Evolutionary conservation across 805 yeast genomes (phyloP).

Genomic region (Komagataella pastoris): DNA sequence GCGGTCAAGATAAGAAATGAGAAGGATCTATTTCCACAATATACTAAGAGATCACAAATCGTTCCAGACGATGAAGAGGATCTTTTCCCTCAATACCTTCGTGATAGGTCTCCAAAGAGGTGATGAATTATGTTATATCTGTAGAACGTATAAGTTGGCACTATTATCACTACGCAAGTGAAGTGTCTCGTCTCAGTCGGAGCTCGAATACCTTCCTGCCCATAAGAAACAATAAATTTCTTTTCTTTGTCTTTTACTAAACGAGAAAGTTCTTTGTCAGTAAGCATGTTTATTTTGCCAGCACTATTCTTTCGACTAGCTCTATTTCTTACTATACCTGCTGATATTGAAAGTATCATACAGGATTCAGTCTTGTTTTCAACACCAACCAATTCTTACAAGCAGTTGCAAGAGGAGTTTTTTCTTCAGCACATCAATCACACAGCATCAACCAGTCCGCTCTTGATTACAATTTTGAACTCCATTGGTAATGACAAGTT

Average conservation of each 20-base stretch:
- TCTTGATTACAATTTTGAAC: conserved; percentile 41
- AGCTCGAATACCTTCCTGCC: neutral
- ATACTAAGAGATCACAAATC: too few species aligned
- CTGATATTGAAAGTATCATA: neutral
- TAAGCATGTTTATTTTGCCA: neutral
- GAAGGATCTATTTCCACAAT: neutral
- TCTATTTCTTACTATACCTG: neutral
- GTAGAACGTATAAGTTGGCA: too few species aligned
- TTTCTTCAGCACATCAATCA: neutral
- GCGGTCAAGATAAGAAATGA: neutral
- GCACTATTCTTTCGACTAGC: neutral
- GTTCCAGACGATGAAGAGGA: neutral
- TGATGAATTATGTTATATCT: neutral
- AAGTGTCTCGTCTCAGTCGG: neutral
- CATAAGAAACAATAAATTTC: neutral
- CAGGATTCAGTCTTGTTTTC: conserved; percentile 38
- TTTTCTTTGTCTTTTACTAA: too few species aligned
- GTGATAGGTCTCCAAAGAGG: neutral
- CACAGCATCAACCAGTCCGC: neutral
- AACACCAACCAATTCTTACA: conserved; percentile 53
- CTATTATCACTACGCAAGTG: too few species aligned
- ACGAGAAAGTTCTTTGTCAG: neutral
- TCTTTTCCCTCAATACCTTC: neutral
- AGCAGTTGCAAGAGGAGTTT: neutral
- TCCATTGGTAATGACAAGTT: conserved; percentile 15